Conservation (phyloP, 108 stramenopile species). For the Pinguiococcus pyrenoidosus region DNA sequence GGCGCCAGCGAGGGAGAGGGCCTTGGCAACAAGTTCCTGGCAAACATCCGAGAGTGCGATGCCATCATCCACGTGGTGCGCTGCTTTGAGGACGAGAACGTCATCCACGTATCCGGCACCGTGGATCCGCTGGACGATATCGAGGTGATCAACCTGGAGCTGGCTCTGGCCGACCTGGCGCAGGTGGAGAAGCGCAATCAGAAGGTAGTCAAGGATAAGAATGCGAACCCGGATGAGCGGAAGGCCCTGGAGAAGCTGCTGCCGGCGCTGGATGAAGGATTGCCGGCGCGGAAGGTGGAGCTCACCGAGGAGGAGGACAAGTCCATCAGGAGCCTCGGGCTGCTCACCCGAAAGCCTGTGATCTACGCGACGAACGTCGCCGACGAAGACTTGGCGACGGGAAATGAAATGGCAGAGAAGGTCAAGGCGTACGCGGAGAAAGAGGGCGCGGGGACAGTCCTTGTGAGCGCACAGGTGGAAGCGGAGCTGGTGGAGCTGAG, state of each 20-base stretch:
- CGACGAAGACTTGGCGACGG: constrained; percentile 68
- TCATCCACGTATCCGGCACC: constrained; percentile 82
- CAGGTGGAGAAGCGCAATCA: constrained; percentile 82
- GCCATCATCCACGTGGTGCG: constrained; percentile 69
- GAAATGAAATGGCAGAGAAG: constrained; percentile 69
- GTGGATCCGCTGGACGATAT: constrained; percentile 90
- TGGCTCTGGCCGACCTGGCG: constrained; percentile 83
- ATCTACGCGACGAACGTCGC: constrained; percentile 97
- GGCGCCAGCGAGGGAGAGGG: constrained; percentile 93
- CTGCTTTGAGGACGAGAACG: constrained; percentile 95
- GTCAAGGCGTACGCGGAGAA: constrained; percentile 54
- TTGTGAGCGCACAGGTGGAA: constrained; percentile 81
- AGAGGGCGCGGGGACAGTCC: constrained; percentile 71
- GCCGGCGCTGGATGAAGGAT: constrained; percentile 48
- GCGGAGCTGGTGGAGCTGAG: constrained; percentile 75
- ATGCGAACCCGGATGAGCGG: constrained; percentile 49
- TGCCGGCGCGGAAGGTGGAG: constrained; percentile 65
- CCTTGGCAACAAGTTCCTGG: constrained; percentile 95
- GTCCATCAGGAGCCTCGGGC: constrained; percentile 57
- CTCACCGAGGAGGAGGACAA: constrained; percentile 63
- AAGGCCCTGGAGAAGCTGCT: constrained; percentile 66
- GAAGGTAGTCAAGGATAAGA: constrained; percentile 61
- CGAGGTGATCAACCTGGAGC: constrained; percentile 90
- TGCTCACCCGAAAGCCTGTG: constrained; percentile 71
- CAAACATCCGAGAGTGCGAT: constrained; percentile 82